Conservation (phyloP, 2,329 filamentous ascomycete genomes). For the Ustulina deusta region DNA sequence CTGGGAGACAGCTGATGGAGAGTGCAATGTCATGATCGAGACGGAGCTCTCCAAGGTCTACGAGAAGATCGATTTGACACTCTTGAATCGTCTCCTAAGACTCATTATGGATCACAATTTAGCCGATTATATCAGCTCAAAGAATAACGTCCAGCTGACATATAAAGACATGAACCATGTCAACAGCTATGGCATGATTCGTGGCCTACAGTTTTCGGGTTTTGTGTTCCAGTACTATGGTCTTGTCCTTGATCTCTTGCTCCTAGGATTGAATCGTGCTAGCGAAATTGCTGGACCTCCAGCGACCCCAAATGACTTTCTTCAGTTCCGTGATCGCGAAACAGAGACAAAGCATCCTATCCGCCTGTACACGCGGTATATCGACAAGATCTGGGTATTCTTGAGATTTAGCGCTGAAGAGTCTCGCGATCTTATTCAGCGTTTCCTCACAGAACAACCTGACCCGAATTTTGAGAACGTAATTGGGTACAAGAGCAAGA, state of each 20-base stretch:
- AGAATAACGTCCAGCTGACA: slow-evolving; percentile 98
- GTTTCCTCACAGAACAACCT: slow-evolving; percentile 96
- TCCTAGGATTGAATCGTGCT: slow-evolving; percentile 94
- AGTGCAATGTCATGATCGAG: slow-evolving; percentile 99
- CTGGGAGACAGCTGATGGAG: slow-evolving; percentile 92
- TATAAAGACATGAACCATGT: slow-evolving; percentile 99
- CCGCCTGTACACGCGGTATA: slow-evolving; percentile 95
- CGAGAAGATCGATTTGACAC: slow-evolving; percentile 97
- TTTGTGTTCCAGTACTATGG: slow-evolving; percentile 99
- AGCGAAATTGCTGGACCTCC: slow-evolving; percentile 97
- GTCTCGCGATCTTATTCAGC: slow-evolving; percentile 93
- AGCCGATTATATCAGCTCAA: slow-evolving; percentile 98
- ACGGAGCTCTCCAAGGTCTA: slow-evolving; percentile 99
- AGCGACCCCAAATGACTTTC: slow-evolving; percentile 93
- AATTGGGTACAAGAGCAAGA: slow-evolving; percentile 99
- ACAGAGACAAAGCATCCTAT: slow-evolving; percentile 96
- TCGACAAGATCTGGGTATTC: slow-evolving; percentile 99
- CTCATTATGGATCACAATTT: slow-evolving; percentile 99
- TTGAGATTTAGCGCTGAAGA: slow-evolving; percentile 94
- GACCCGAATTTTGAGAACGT: slow-evolving; percentile 99
- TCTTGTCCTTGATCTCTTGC: slow-evolving; percentile 89
- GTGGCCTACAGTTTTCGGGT: slow-evolving; percentile 95
- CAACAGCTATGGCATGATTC: slow-evolving; percentile 98
- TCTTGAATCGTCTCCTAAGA: slow-evolving; percentile 91
- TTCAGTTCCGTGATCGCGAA: slow-evolving; percentile 94